Conservation (phyloP, 2,329 filamentous ascomycete genomes). For the Gyromitra esculenta region DNA sequence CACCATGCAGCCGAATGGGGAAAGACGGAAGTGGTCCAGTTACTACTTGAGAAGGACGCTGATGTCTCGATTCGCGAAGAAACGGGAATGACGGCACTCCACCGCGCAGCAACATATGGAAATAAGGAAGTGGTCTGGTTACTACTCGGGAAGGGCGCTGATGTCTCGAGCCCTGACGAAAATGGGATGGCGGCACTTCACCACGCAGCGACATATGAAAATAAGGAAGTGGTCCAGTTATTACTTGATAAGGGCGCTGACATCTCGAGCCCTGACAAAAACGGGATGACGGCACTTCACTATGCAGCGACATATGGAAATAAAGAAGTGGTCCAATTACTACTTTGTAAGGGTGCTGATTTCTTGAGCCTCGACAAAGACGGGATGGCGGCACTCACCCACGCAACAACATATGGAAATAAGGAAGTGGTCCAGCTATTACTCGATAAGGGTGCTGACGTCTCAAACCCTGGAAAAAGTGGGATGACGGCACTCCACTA, state of each 20-base stretch:
- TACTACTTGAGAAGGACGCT: not conserved
- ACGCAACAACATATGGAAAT: not conserved
- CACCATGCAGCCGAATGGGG: slow-evolving; percentile 13
- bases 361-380: not conserved
- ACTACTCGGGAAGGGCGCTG: not conserved
- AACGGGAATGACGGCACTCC: not conserved
- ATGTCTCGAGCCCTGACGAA: not conserved
- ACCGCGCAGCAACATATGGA: not conserved
- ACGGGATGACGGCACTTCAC: slow-evolving; percentile 1
- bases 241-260: not conserved
- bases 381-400: not conserved
- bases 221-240: not conserved
- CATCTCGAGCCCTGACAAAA: not conserved
- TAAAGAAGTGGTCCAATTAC: not conserved
- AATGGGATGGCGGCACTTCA: slow-evolving; percentile 1
- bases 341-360: not conserved
- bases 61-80: not conserved
- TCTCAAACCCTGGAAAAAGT: not conserved
- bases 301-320: not conserved
- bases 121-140: not conserved
- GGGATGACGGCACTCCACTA: not conserved
- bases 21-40: not conserved
- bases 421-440: not conserved
- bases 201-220: not conserved
- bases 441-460: not conserved